These are phyloP conservation scores for Clarireedia paspali DNA, from an alignment of 2,329 filamentous ascomycete species.

Conservation along the genomic window DNA sequence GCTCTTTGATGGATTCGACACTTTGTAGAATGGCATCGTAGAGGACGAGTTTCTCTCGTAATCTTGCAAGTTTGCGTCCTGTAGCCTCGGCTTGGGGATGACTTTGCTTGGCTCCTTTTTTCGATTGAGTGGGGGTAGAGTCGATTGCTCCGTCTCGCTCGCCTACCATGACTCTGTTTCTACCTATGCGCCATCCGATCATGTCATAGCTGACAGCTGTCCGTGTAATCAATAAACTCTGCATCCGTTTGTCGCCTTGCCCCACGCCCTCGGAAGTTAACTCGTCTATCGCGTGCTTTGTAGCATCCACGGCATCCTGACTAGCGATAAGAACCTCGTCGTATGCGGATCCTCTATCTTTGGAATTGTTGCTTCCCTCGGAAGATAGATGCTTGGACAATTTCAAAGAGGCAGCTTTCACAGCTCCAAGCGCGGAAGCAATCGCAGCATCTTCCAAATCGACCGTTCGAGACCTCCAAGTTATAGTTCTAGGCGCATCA, in stretches of 20 bases:
- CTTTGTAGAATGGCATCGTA: slow-evolving; percentile 91
- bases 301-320: slow-evolving; percentile 90
- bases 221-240: slow-evolving; percentile 83
- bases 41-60: slow-evolving; percentile 80
- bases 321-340: slow-evolving; percentile 84
- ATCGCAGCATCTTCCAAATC: slow-evolving; percentile 90
- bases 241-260: slow-evolving; percentile 79
- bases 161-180: slow-evolving; percentile 86
- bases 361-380: slow-evolving; percentile 39
- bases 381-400: slow-evolving; percentile 42
- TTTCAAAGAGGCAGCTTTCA: slow-evolving; percentile 46
- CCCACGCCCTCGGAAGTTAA: slow-evolving; percentile 74
- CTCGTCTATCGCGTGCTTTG: slow-evolving; percentile 89
- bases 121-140: slow-evolving; percentile 40
- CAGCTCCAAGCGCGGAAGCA: slow-evolving; percentile 70
- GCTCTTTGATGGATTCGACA: slow-evolving; percentile 79
- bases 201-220: slow-evolving; percentile 92
- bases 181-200: slow-evolving; percentile 89
- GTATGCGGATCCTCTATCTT: slow-evolving; percentile 76
- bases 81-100: slow-evolving; percentile 53
- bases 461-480: slow-evolving; percentile 79
- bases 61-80: slow-evolving; percentile 66
- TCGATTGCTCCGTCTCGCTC: slow-evolving; percentile 64
- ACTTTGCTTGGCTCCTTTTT: slow-evolving; percentile 43
- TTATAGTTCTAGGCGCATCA: slow-evolving; percentile 64